phyloP scores from a whole-genome alignment of 1,284 basidiomycete genomes.

The Gomphus sp. region DNA sequence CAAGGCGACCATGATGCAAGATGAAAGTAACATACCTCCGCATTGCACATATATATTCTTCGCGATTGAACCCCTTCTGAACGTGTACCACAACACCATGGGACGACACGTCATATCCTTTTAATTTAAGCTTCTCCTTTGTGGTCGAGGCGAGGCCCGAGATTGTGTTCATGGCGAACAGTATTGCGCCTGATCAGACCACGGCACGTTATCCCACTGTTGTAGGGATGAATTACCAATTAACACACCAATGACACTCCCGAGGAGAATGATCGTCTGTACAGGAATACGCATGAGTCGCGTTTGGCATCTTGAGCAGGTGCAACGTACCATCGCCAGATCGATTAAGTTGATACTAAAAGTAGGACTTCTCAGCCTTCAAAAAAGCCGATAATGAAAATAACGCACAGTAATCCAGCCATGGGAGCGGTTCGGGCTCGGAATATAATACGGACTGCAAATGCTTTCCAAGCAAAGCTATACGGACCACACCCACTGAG shows the following conservation, averaged over 20 bases:
- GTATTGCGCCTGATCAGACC: background rate
- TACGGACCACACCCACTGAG: too few relatives aligned
- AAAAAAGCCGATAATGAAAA: too few relatives aligned
- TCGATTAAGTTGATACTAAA: too few relatives aligned
- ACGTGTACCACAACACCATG: constrained; percentile 55
- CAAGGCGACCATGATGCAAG: background rate
- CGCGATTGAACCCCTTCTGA: constrained; percentile 41
- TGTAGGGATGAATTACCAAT: background rate
- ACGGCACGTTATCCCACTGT: background rate
- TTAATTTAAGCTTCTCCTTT: constrained; percentile 39
- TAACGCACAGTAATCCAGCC: too few relatives aligned
- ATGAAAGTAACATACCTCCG: constrained; percentile 42
- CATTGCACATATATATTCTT: constrained; percentile 38
- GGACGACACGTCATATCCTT: constrained; percentile 44
- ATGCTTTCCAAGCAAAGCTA: too few relatives aligned
- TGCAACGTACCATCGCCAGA: too few relatives aligned
- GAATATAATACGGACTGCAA: too few relatives aligned
- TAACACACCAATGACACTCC: background rate
- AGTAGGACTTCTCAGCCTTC: too few relatives aligned
- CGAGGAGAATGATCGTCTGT: background rate
- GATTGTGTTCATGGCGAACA: constrained; percentile 1
- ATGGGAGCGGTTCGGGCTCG: too few relatives aligned
- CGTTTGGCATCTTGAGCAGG: too few relatives aligned
- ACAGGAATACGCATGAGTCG: too few relatives aligned
- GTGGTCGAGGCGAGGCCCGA: constrained; percentile 1